A percentile compares a stretch with the other conserved stretches of the same genome.
Evolutionary conservation across 805 yeast species (phyloP).

Genomic region (Ogataea polymorpha): DNA sequence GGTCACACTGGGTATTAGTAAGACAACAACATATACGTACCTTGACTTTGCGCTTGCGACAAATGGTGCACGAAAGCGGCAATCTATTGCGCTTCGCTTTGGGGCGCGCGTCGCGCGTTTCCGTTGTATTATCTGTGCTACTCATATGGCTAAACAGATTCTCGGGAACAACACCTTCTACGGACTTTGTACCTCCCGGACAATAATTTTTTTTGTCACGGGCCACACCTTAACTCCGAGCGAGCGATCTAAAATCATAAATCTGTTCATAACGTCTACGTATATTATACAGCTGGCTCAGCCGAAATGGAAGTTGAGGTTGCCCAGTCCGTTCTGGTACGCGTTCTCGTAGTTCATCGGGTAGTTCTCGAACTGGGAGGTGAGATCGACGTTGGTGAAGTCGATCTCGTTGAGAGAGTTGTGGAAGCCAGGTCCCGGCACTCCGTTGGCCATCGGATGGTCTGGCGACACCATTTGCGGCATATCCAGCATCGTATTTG

Average conservation of each 20-base stretch:
- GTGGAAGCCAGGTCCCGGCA: slow-evolving; percentile 19
- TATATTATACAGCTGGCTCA: background rate
- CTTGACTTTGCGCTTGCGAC: slow-evolving; percentile 46
- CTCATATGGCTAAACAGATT: background rate
- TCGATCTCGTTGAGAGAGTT: slow-evolving; percentile 37
- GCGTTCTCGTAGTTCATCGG: slow-evolving; percentile 11
- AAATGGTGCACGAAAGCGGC: slow-evolving; percentile 44
- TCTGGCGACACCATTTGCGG: slow-evolving; percentile 7
- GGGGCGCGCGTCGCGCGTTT: background rate
- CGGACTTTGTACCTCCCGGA: slow-evolving; percentile 10
- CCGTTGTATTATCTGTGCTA: background rate
- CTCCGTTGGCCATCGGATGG: slow-evolving; percentile 9
- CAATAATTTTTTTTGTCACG: background rate
- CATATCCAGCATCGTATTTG: slow-evolving; percentile 7
- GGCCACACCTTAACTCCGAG: slow-evolving; percentile 4
- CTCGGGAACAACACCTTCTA: background rate
- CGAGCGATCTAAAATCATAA: background rate
- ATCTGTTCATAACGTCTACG: slow-evolving; percentile 1
- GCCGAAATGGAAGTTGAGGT: slow-evolving; percentile 15
- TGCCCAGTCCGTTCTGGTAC: slow-evolving; percentile 18
- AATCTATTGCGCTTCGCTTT: slow-evolving; percentile 39
- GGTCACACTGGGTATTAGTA: slow-evolving; percentile 30
- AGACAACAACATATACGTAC: slow-evolving; percentile 24
- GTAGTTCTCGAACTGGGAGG: slow-evolving; percentile 24
- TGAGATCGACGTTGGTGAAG: slow-evolving; percentile 37